Evolutionary conservation across 495 filamentous ascomycete genomes (phyloP), one percentile per base, ranked within the genome.

Genomic region (Ascobolus immersus): DNA sequence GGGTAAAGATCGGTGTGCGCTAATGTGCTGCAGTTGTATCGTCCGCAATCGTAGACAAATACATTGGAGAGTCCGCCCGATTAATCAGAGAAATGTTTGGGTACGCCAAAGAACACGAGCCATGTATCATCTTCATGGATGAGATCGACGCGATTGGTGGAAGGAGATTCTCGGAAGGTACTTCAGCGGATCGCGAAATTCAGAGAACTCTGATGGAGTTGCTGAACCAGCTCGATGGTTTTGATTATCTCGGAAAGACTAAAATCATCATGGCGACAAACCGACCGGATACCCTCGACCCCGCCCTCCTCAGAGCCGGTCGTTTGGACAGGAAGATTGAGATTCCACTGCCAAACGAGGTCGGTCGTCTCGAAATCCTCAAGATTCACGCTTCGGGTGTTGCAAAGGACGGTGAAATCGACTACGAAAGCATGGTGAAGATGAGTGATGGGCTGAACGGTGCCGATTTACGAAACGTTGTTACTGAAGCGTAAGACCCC

Each of bases 261-360:
- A 99, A 99, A 61, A 99, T 99, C 55, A 99, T 94, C 59, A 99
- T 99, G 89, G 89, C 89, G 18, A 99, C 89, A 21, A 99, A 99
- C 61, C 67, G 89, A 52, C 89, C 89, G 10, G 89, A 99, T 53
- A 99, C 89, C 2, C 68, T 99, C 13, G 89, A 99, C 51, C 89
- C 89, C 7, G 89, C 89, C 7, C 60, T 99, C 37, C 59, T 99
- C 33, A 70, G 89, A 55, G 89, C 89, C 14, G 89, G 89, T 38
- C 72, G 89, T 47, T 58, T 99, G 42, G 89, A 99, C 52, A 66
- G 89, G 37, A 99, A 99, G 65, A 86, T 99, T 48, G 89, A 99
- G 61, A 93, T 99, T 44, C 82, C 89, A 20, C 60, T 99, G 27
- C 89, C 89, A n/a, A 99, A 99, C 47, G 89, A 99, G 58, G 86